A percentile compares a stretch with the other conserved stretches of the same genome.
These are phyloP conservation scores for Crataegus laevigata DNA, from an alignment of 306 rosid genomes.

Conservation along the genomic window DNA sequence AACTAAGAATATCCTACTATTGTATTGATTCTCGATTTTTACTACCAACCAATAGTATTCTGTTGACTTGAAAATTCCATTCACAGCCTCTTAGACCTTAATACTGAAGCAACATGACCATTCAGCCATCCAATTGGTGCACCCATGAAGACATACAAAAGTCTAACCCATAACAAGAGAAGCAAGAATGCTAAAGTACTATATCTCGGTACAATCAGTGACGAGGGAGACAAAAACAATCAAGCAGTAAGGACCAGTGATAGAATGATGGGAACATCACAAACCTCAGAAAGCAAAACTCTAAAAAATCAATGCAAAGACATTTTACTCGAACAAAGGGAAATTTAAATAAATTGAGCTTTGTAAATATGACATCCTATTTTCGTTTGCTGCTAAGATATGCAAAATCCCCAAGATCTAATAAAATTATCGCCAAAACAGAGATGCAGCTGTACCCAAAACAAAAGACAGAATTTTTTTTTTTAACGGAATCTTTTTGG, in stretches of 20 bases:
- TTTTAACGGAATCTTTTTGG: background rate
- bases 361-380: background rate
- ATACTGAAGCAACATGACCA: background rate
- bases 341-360: too few species aligned
- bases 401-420: background rate
- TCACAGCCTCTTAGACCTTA: background rate
- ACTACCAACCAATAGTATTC: background rate
- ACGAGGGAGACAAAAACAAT: background rate
- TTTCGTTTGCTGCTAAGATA: background rate
- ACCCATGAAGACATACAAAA: background rate
- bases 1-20: background rate
- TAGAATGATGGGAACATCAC: background rate
- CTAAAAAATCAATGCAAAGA: background rate
- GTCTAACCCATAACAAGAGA: constrained; percentile 7
- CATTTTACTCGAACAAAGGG: background rate
- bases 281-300: background rate
- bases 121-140: background rate
- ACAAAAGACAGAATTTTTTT: background rate
- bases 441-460: background rate
- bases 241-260: background rate
- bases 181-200: background rate
- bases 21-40: background rate
- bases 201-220: background rate
- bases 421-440: background rate
- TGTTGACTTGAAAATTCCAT: background rate